Evolutionary conservation across 805 yeast species (phyloP).

Genomic region (Brettanomyces bruxellensis): DNA sequence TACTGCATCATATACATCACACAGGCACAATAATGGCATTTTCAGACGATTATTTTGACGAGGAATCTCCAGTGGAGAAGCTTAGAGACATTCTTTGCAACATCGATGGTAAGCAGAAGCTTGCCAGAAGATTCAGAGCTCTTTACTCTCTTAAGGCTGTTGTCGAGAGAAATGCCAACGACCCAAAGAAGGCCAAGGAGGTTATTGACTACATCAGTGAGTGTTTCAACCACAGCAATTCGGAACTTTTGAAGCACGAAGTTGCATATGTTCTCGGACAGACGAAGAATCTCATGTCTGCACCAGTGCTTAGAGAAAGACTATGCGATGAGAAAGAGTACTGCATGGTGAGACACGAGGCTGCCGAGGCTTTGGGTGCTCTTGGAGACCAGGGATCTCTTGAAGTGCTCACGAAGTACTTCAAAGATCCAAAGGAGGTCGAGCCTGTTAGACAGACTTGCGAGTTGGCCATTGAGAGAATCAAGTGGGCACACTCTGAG

Average conservation of each 20-base stretch:
- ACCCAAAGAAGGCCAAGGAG: constrained; percentile 43
- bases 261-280: constrained; percentile 97
- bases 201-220: constrained; percentile 81
- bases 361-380: constrained; percentile 98
- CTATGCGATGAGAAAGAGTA: constrained; percentile 62
- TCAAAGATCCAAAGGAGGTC: constrained; percentile 56
- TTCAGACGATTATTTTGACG: constrained; percentile 17
- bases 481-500: constrained; percentile 81
- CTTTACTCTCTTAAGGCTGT: constrained; percentile 81
- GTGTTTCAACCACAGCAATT: constrained; percentile 60
- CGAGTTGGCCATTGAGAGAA: constrained; percentile 92
- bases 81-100: constrained; percentile 64
- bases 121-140: constrained; percentile 90
- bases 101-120: constrained; percentile 56
- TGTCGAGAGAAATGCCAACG: constrained; percentile 61
- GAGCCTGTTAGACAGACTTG: constrained; percentile 94
- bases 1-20: too few species aligned
- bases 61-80: constrained; percentile 40
- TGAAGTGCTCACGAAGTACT: constrained; percentile 53
- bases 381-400: constrained; percentile 74
- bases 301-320: constrained; percentile 66
- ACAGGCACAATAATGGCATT: background rate
- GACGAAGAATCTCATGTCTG: constrained; percentile 74
- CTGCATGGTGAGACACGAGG: constrained; percentile 97
- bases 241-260: constrained; percentile 93